Conservation (phyloP, 2,329 filamentous ascomycete species). For the Ilyonectria mors-panacis region DNA sequence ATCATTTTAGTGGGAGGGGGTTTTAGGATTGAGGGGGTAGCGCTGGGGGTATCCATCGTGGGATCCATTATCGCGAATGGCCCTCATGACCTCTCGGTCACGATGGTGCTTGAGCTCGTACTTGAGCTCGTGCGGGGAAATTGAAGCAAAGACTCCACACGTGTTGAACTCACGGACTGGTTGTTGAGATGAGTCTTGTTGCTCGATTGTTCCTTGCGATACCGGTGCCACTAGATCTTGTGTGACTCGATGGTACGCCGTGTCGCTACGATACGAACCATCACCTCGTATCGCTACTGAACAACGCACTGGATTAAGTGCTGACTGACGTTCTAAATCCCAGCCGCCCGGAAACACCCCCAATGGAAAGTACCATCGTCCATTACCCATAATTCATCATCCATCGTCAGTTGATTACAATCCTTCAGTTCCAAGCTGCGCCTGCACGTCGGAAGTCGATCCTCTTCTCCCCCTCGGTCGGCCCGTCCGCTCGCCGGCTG, state of each 20-base stretch:
- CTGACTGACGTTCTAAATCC: background rate
- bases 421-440: slow-evolving; percentile 24
- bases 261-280: background rate
- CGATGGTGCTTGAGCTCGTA: background rate
- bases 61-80: background rate
- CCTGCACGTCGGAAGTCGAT: slow-evolving; percentile 14
- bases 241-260: background rate
- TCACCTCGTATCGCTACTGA: background rate
- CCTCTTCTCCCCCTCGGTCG: slow-evolving; percentile 28
- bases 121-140: slow-evolving; percentile 2
- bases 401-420: background rate
- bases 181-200: slow-evolving; percentile 8
- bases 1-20: background rate
- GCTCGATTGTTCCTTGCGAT: background rate
- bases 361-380: slow-evolving; percentile 2
- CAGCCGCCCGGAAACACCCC: slow-evolving; percentile 1
- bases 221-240: background rate
- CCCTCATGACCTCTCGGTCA: slow-evolving; percentile 1
- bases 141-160: background rate
- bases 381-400: background rate
- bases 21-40: slow-evolving; percentile 5
- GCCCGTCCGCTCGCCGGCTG: slow-evolving; percentile 35
- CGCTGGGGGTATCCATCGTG: background rate
- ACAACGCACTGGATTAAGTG: background rate
- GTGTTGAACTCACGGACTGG: background rate